Base-by-base conservation (phyloP, 139 green algal genomes). In the Edaphochlamys debaryana region DNA sequence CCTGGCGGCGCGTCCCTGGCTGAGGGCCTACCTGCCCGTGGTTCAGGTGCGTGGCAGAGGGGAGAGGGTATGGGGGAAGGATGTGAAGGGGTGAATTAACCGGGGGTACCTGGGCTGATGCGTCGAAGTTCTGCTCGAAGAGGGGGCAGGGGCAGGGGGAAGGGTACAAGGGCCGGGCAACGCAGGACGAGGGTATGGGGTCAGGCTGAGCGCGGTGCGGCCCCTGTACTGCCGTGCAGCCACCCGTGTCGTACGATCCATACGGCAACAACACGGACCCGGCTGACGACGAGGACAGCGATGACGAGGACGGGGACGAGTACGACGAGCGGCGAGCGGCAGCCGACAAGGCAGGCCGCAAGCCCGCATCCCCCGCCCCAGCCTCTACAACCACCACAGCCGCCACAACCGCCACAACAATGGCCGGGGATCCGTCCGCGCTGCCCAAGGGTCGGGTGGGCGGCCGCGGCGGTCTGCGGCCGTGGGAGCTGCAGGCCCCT, bases 21-120 rank as follows among this genome's bases (percentile, higher is more conserved):
- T 86, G 0, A 71, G 79, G 8, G 79, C 71, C 50, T 86, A 89
- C 63, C 45, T 86, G 32, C 79, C 85, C 22, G n/a, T n/a, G n/a
- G n/a, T n/a, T n/a, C n/a, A n/a, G n/a, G n/a, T n/a, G n/a, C n/a
- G n/a, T n/a, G n/a, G n/a, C n/a, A n/a, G n/a, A n/a, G n/a, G n/a
- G n/a, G n/a, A n/a, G n/a, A n/a, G n/a, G n/a, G n/a, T n/a, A n/a
- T n/a, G n/a, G n/a, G n/a, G n/a, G n/a, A n/a, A n/a, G n/a, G n/a
- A n/a, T n/a, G n/a, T n/a, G n/a, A n/a, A n/a, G n/a, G n/a, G n/a
- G n/a, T n/a, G n/a, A n/a, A n/a, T n/a, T n/a, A n/a, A n/a, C n/a
- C n/a, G n/a, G n/a, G n/a, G n/a, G n/a, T n/a, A n/a, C n/a, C n/a
- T n/a, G n/a, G n/a, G n/a, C n/a, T n/a, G n/a, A n/a, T n/a, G n/a